These are phyloP conservation scores for Mucor mucedo DNA, from an alignment of 371 early-diverging fungal species.

Conservation along the genomic window DNA sequence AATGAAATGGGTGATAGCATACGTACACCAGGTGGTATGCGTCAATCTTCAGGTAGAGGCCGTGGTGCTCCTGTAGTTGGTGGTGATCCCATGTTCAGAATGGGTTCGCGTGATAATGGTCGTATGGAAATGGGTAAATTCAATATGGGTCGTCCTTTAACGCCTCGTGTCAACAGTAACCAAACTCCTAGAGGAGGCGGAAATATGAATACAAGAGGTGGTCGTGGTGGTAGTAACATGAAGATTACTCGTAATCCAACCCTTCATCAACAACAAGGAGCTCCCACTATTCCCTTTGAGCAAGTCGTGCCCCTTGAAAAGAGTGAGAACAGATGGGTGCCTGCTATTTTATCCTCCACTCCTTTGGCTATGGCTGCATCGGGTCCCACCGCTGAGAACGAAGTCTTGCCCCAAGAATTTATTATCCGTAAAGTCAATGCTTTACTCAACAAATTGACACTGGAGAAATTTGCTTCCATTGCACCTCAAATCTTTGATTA, in stretches of 20 bases:
- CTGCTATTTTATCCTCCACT: conserved; percentile 37
- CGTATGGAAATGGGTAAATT: conserved; percentile 58
- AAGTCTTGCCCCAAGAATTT: conserved; percentile 59
- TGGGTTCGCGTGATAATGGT: conserved; percentile 44
- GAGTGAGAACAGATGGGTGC: conserved; percentile 87
- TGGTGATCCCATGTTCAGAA: conserved; percentile 50
- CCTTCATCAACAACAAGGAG: conserved; percentile 41
- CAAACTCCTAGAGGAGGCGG: conserved; percentile 48
- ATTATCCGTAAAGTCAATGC: conserved; percentile 83
- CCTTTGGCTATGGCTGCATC: neutral
- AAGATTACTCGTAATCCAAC: conserved; percentile 43
- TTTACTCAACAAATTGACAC: conserved; percentile 92
- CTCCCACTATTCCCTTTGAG: conserved; percentile 62
- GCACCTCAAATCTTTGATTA: conserved; percentile 80
- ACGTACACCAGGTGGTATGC: conserved; percentile 16
- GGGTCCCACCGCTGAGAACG: conserved; percentile 36
- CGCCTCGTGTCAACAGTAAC: conserved; percentile 53
- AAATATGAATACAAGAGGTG: conserved; percentile 15
- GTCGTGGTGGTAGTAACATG: conserved; percentile 40
- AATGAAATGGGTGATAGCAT: neutral
- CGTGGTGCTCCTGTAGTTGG: conserved; percentile 40
- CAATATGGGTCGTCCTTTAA: conserved; percentile 53
- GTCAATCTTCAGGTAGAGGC: conserved; percentile 61
- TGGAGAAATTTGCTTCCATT: conserved; percentile 90
- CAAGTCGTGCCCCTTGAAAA: conserved; percentile 77